Evolutionary conservation across 2,329 filamentous ascomycete genomes (phyloP), one percentile per base, ranked within the genome.

Genomic region (Mycosphaerelloides madeirae): DNA sequence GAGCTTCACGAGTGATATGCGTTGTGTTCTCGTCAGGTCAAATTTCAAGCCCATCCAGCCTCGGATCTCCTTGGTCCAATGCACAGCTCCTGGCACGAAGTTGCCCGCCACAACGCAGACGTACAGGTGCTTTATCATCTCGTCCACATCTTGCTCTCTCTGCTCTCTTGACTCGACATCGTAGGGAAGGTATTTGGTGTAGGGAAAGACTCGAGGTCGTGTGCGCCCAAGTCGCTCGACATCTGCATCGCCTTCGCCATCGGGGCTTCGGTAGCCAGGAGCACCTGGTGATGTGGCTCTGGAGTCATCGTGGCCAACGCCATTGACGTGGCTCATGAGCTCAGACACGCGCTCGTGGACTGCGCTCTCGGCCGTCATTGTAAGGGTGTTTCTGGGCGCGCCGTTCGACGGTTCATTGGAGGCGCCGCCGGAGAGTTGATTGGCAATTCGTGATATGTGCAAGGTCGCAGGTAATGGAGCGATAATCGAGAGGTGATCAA

Each of bases 11-110:
- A 98, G 79, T 66, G 81, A 87, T 38, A 89, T 82, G 46, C 94
- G 79, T 55, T 90, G 82, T 63, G 85, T 83, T 58, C 87, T 81
- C 37, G 88, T 87, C 64, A 95, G 88, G 70, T 98, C 91, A 64
- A 98, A 98, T 75, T 98, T 98, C 68, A 98, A 81, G 42, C 85
- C 86, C 55, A 98, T 76, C 93, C 94, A 98, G 68, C 85, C 87
- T 63, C 90, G 82, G 37, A 98, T 83, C 77, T 98, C 93, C 56
- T 91, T 83, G 13, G 93, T 96, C 93, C 93, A 98, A 68, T 98
- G 91, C 49, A 95, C 76, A 20, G 91, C 93, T 28, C 93, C 93
- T 0, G 91, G 87, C 18, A 85, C 84, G 68, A 97, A 97, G 68
- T 98, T 93, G 54, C 95, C 89, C 3, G 93, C 85, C 63, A 89